Evolutionary conservation across 441 rosid species (phyloP).

Genomic region (Pelargonium australe): DNA sequence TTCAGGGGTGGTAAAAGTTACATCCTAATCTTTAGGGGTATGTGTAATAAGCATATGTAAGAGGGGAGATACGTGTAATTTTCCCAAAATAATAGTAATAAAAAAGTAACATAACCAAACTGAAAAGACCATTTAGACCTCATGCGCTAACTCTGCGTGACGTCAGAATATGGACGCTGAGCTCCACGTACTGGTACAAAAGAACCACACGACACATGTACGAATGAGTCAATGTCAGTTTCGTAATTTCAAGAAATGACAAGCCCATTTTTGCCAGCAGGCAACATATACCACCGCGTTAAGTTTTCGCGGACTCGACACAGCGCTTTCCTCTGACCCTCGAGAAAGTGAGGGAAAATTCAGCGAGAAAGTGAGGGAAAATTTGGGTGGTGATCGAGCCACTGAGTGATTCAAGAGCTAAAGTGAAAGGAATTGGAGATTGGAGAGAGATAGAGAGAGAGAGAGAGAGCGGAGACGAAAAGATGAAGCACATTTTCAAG

Average conservation of each 20-base stretch:
- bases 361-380: not conserved
- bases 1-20: no score
- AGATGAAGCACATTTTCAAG: conserved; percentile 93
- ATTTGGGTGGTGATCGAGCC: not conserved
- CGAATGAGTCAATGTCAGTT: conserved; percentile 20
- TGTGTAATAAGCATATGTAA: no score
- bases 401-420: not conserved
- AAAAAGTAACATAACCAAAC: no score
- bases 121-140: no score
- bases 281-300: conserved; percentile 18
- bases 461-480: conserved; percentile 7
- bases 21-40: no score
- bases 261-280: conserved; percentile 12
- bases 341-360: conserved; percentile 14
- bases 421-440: conserved; percentile 7
- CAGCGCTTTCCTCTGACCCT: conserved; percentile 17
- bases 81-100: no score
- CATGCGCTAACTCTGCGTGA: no score
- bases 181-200: no score
- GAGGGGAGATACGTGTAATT: no score
- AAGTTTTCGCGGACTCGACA: conserved; percentile 31
- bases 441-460: not conserved
- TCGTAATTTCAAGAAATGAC: conserved; percentile 28
- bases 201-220: no score
- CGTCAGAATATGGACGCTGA: no score